These are phyloP conservation scores for Talaromyces funiculosus DNA, from an alignment of 2,329 filamentous ascomycete species.

Conservation along the genomic window DNA sequence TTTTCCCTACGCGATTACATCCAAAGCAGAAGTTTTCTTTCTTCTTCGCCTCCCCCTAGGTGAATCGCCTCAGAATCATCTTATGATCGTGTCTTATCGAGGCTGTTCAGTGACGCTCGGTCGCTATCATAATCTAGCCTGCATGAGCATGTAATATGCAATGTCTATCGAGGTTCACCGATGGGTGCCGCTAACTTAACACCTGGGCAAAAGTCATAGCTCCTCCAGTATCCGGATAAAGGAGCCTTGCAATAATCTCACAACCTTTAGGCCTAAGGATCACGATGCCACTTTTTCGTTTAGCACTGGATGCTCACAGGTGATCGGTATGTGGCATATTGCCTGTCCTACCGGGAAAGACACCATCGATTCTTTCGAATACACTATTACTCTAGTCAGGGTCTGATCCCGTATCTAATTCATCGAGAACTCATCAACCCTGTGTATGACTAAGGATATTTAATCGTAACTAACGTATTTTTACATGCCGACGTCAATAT, in stretches of 20 bases:
- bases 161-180: background rate
- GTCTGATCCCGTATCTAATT: background rate
- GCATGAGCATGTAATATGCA: background rate
- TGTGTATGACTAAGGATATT: background rate
- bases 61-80: background rate
- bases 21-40: background rate
- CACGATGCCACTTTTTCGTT: background rate
- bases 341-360: background rate
- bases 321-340: background rate
- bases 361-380: background rate
- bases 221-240: background rate
- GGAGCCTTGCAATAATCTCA: background rate
- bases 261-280: background rate
- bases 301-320: background rate
- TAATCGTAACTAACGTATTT: background rate
- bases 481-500: background rate
- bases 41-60: too few relatives aligned
- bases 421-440: too few relatives aligned
- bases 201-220: background rate
- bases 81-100: background rate
- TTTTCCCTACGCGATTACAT: background rate
- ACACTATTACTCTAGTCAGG: background rate
- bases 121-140: background rate
- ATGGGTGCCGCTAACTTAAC: background rate
- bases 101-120: background rate